phyloP scores from a whole-genome alignment of 192 early-diverging fungal genomes.

The Dissophora globulifera region DNA sequence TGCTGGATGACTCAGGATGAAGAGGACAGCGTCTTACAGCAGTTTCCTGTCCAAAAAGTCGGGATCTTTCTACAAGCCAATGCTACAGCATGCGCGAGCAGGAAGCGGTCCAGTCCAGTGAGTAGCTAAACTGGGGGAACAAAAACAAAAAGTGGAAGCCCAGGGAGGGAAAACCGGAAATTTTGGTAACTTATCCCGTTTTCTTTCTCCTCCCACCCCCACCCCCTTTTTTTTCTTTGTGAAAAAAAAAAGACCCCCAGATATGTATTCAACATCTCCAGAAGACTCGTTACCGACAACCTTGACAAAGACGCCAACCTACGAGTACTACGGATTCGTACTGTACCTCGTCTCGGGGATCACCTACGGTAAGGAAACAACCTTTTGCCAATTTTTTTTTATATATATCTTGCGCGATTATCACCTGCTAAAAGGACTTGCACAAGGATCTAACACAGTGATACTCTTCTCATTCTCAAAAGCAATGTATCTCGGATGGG shows the following conservation, averaged over 20 bases:
- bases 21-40: constrained; percentile 49
- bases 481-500: constrained; percentile 84
- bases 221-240: not conserved
- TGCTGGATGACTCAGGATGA: constrained; percentile 24
- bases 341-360: constrained; percentile 84
- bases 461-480: constrained; percentile 5
- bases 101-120: constrained; percentile 35
- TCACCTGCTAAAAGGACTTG: too few species aligned
- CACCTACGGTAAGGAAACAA: constrained; percentile 61
- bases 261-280: constrained; percentile 20
- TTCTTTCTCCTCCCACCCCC: not conserved
- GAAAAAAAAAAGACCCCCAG: too few species aligned
- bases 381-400: constrained; percentile 6
- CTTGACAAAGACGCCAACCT: constrained; percentile 74
- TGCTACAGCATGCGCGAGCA: constrained; percentile 34
- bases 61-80: constrained; percentile 32
- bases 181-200: too few species aligned
- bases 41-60: constrained; percentile 48
- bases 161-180: too few species aligned
- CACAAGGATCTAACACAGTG: too few species aligned
- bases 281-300: constrained; percentile 55
- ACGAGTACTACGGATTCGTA: constrained; percentile 92
- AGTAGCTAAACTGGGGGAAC: not conserved
- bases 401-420: too few species aligned
- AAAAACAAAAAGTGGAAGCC: too few species aligned